A percentile compares a stretch with the other conserved stretches of the same genome.
These are phyloP conservation scores for Physcia stellaris DNA, from an alignment of 495 filamentous ascomycete genomes.

Conservation along the genomic window DNA sequence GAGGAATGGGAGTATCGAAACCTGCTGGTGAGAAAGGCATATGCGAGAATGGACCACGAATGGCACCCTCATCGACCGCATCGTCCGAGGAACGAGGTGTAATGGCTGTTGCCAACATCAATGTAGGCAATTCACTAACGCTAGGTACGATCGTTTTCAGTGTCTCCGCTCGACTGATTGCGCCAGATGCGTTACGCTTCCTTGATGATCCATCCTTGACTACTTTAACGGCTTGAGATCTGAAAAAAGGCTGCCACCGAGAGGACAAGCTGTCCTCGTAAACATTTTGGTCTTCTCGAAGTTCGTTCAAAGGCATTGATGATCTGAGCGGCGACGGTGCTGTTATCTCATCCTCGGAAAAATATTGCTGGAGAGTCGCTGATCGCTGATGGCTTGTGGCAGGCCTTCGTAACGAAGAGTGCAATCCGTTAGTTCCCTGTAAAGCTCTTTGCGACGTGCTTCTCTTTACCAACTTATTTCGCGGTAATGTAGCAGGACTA, in stretches of 20 bases:
- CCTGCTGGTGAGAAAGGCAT: slow-evolving; percentile 15
- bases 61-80: slow-evolving; percentile 2
- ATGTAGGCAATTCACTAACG: slow-evolving; percentile 20
- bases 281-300: slow-evolving; percentile 7
- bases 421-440: slow-evolving; percentile 18
- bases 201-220: slow-evolving; percentile 23
- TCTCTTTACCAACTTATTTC: slow-evolving; percentile 84
- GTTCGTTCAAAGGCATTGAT: slow-evolving; percentile 8
- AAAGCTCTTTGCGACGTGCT: slow-evolving; percentile 46
- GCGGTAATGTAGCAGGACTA: slow-evolving; percentile 37
- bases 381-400: slow-evolving; percentile 82
- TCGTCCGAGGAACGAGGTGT: slow-evolving; percentile 11
- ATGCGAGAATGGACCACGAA: slow-evolving; percentile 8
- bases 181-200: slow-evolving; percentile 14
- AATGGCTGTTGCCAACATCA: slow-evolving; percentile 28
- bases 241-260: slow-evolving; percentile 38
- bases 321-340: slow-evolving; percentile 5
- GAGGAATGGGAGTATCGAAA: background rate
- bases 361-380: slow-evolving; percentile 39
- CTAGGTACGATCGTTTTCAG: slow-evolving; percentile 20
- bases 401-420: slow-evolving; percentile 53
- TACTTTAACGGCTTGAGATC: slow-evolving; percentile 21
- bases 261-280: slow-evolving; percentile 8
- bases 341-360: slow-evolving; percentile 5
- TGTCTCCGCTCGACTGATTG: slow-evolving; percentile 13